Evolutionary conservation across 2,329 filamentous ascomycete genomes (phyloP).

Genomic region (Trichoderma atrobrunneum): DNA sequence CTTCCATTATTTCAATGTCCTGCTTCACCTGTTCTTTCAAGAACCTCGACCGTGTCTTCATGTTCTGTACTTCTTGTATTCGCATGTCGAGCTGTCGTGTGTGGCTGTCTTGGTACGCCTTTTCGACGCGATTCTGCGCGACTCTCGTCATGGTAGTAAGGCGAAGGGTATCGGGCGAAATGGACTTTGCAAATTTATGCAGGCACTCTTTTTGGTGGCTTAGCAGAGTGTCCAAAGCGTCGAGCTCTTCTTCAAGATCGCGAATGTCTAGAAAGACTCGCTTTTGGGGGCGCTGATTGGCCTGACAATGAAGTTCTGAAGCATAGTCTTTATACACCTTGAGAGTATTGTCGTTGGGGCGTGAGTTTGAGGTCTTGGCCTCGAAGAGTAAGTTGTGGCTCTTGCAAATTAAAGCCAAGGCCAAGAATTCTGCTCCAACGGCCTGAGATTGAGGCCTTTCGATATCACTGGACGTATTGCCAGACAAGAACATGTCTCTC

Average conservation of each 20-base stretch:
- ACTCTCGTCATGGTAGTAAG: not conserved
- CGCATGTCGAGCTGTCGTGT: not conserved
- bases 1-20: slow-evolving; percentile 28
- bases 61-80: not conserved
- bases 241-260: slow-evolving; percentile 24
- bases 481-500: not conserved
- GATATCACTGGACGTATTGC: not conserved
- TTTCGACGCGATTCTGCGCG: not conserved
- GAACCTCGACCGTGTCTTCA: not conserved
- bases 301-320: not conserved
- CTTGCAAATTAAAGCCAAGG: not conserved
- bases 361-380: no score
- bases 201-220: not conserved
- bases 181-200: not conserved
- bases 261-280: slow-evolving; percentile 21
- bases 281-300: slow-evolving; percentile 7
- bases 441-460: not conserved
- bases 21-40: slow-evolving; percentile 28
- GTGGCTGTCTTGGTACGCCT: not conserved
- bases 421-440: not conserved
- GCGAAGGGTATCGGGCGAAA: not conserved
- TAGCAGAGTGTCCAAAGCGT: slow-evolving; percentile 20
- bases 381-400: not conserved
- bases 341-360: not conserved
- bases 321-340: not conserved